phyloP scores from a whole-genome alignment of 73 alveolate species.

The Paramecium bursaria region DNA sequence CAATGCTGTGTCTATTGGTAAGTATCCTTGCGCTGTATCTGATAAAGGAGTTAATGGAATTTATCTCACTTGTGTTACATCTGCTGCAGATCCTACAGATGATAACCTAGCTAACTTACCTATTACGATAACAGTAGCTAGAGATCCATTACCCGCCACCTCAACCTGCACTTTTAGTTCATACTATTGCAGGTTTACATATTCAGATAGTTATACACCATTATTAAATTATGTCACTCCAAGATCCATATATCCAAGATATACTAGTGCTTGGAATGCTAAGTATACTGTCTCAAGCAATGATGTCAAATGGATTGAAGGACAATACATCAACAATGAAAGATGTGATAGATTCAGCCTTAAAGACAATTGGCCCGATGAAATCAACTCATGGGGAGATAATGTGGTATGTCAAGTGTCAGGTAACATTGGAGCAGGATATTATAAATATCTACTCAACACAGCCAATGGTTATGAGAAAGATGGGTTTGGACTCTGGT shows the following conservation, averaged over 20 bases:
- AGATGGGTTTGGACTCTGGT: constrained; percentile 7
- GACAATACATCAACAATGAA: constrained; percentile 15
- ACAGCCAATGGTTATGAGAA: background rate
- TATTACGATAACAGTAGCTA: constrained; percentile 40
- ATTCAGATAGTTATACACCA: constrained; percentile 52
- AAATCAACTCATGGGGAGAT: constrained; percentile 22
- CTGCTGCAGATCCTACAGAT: constrained; percentile 59
- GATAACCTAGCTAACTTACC: constrained; percentile 35
- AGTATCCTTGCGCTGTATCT: constrained; percentile 64
- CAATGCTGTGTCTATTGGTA: constrained; percentile 65
- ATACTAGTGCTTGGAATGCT: constrained; percentile 59
- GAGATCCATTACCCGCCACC: constrained; percentile 31
- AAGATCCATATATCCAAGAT: constrained; percentile 57
- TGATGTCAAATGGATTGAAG: constrained; percentile 15
- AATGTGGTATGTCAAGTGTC: constrained; percentile 30
- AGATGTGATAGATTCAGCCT: constrained; percentile 48
- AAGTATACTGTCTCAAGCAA: constrained; percentile 59
- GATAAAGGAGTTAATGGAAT: constrained; percentile 70
- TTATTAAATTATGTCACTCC: constrained; percentile 46
- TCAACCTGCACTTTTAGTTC: constrained; percentile 57
- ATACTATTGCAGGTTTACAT: constrained; percentile 31
- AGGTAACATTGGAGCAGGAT: constrained; percentile 37
- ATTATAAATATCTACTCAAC: background rate
- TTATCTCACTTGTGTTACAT: constrained; percentile 62
- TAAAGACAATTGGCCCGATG: constrained; percentile 34